Evolutionary conservation across 176 grass and related monocot genomes (phyloP), one percentile per base, ranked within the genome.

Genomic region (Dendrocalamus sinicus): DNA sequence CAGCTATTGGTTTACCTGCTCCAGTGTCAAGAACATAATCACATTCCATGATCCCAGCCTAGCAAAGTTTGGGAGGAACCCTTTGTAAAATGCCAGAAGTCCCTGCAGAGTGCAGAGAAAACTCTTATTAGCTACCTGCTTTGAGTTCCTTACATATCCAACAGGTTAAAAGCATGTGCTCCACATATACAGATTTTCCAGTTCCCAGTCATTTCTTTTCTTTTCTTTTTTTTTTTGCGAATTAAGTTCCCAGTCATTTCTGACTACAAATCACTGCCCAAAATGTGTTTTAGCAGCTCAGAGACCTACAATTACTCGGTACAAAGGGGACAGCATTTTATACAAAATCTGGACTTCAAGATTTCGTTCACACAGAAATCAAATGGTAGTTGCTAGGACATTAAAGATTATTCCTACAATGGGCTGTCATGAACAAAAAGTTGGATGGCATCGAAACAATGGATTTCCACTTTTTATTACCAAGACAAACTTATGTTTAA

Each of bases 21-120:
- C 96, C 79, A 98, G 82, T 68, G 96, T 98, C 84, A 98, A 92
- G 81, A 96, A 98, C 96, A 98, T 98, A 70, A 98, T 94, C 81
- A 98, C 96, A 80, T 98, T 98, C 96, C 96, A 98, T 51, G 96
- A 98, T 84, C 96, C 96, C 63, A 94, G 67, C 54, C 93, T 91
- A 84, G 87, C 91, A 95, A 99, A 96, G 78, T 99, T 96, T 73
- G 93, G 90, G 41, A 98, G 81, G 68, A 98, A 94, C 6, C 93
- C 93, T 71, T 98, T 95, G 83, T 98, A 98, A 70, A 98, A 94
- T 78, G 96, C 93, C 65, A 94, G 84, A 84, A 84, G 91, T 55
- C 96, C 96, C 93, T 98, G 79, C 70, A 93, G 26, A 67, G 12
- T 98, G 75, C 70, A 93, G 26, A 67, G 12, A 86, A 76, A 81